Conservation (phyloP, 2,329 filamentous ascomycete species). For the Trichoderma sp. region DNA sequence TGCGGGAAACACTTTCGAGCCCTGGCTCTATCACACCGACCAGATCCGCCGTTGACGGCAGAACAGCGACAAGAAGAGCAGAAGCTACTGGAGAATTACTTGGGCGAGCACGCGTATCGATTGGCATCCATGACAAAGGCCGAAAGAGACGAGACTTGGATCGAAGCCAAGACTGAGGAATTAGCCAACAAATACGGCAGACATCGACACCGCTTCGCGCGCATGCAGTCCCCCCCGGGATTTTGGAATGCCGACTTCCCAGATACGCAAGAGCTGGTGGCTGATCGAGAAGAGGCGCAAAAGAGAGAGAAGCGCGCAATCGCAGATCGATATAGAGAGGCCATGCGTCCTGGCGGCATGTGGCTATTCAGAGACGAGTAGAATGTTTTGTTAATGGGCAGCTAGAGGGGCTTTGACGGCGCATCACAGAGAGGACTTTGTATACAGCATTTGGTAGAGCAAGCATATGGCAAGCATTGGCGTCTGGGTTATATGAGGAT, state of each 20-base stretch:
- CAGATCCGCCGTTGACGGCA: conserved; percentile 43
- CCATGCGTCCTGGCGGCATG: conserved; percentile 73
- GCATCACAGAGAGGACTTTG: not conserved
- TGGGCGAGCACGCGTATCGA: conserved; percentile 63
- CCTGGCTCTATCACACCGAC: conserved; percentile 61
- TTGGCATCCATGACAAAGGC: conserved; percentile 59
- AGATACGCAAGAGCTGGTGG: conserved; percentile 75
- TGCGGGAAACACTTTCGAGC: conserved; percentile 72
- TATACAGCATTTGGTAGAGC: not conserved
- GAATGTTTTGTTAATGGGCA: not conserved
- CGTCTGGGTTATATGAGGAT: not conserved
- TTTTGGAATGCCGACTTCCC: conserved; percentile 94
- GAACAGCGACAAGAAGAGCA: conserved; percentile 49
- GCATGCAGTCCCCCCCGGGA: conserved; percentile 75
- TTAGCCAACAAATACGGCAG: conserved; percentile 76
- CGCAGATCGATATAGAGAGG: conserved; percentile 76
- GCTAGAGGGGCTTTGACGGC: not conserved
- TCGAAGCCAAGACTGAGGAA: conserved; percentile 74
- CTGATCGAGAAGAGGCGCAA: conserved; percentile 67
- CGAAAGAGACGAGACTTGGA: conserved; percentile 68
- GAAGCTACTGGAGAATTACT: conserved; percentile 57
- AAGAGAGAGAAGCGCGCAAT: conserved; percentile 66
- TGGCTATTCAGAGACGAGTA: conserved; percentile 86
- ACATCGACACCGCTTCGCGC: conserved; percentile 74
- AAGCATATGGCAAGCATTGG: not conserved